Percentiles rank a stretch among this genome's conserved stretches.
phyloP scores from a whole-genome alignment of 768 basidiomycete species.

The Crassisporium funariophilum region DNA sequence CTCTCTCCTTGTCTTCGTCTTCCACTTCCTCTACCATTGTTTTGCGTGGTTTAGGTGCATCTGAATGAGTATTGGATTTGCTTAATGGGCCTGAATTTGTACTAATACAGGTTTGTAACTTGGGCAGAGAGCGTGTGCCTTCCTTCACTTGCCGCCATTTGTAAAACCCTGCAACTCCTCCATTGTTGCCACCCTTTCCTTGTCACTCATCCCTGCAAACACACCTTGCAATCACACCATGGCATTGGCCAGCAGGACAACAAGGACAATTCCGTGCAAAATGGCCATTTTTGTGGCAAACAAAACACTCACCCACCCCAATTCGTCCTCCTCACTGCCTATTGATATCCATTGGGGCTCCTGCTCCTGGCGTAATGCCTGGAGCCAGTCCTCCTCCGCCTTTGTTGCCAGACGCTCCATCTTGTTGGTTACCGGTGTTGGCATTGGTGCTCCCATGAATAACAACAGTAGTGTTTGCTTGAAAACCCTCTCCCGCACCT shows the following conservation, averaged over 20 bases:
- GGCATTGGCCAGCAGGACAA: neutral
- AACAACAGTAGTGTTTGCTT: no score
- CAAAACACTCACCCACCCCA: neutral
- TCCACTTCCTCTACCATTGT: neutral
- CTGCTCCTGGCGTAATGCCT: neutral
- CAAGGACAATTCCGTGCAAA: conserved; percentile 5
- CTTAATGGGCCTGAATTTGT: neutral
- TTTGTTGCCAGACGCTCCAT: neutral
- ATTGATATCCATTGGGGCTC: conserved; percentile 3
- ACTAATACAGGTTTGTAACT: no score
- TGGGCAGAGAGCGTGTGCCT: no score
- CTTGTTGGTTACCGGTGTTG: neutral
- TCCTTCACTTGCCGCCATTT: no score
- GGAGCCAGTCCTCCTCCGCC: neutral
- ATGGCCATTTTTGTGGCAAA: conserved; percentile 1
- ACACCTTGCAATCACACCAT: neutral
- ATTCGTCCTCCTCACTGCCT: neutral
- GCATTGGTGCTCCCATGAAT: no score
- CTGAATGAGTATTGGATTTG: neutral
- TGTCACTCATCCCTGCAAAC: neutral
- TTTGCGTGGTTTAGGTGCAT: neutral
- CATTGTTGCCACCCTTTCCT: neutral
- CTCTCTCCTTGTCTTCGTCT: neutral
- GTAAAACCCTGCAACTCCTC: no score
- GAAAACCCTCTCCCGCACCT: neutral